Evolutionary conservation across 75 land plant species (phyloP).

Genomic region (Pseudotsuga menziesii): DNA sequence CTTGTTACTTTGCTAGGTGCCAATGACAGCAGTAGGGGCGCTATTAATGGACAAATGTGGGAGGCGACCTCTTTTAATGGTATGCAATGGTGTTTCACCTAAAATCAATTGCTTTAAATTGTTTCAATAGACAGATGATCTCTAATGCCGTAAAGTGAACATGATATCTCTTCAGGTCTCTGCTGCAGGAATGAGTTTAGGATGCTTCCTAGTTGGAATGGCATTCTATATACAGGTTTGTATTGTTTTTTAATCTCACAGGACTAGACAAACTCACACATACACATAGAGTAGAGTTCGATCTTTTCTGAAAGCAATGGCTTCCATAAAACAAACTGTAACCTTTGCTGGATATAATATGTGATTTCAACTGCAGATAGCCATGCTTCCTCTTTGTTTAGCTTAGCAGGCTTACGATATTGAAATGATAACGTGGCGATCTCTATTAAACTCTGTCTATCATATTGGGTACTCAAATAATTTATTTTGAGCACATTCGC

Average conservation of each 20-base stretch:
- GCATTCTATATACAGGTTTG: conserved; percentile 40
- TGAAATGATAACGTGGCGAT: neutral
- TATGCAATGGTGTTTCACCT: neutral
- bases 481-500: no score
- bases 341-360: neutral
- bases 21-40: conserved; percentile 21
- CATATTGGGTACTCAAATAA: no score
- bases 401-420: neutral
- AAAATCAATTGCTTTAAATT: no score
- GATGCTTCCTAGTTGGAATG: conserved; percentile 37
- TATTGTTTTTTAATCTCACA: neutral
- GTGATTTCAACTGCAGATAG: neutral
- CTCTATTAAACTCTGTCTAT: no score
- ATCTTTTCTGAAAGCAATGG: neutral
- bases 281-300: neutral
- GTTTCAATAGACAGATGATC: no score
- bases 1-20: neutral
- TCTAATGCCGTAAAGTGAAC: no score
- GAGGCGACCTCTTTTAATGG: conserved; percentile 62
- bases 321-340: neutral
- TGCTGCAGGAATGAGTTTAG: conserved; percentile 32
- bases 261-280: neutral
- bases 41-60: conserved; percentile 65
- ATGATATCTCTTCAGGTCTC: conserved; percentile 27
- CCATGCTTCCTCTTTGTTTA: neutral